Conservation (phyloP, 306 rosid genomes). For the Acacia crassicarpa region DNA sequence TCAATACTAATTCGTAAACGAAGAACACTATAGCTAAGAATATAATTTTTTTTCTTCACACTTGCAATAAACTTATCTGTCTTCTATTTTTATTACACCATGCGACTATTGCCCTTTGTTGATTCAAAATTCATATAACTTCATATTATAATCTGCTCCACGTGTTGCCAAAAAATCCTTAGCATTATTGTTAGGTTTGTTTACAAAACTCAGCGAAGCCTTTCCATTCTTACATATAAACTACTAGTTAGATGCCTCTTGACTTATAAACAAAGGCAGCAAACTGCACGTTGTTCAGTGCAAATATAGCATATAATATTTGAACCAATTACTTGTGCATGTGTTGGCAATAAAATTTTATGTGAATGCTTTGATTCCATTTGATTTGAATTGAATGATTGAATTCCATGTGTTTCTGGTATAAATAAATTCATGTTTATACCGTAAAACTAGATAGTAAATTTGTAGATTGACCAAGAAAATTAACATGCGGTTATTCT, state of each 20-base stretch:
- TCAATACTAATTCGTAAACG: not conserved
- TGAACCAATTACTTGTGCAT: not conserved
- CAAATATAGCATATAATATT: not conserved
- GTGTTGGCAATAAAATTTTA: not conserved
- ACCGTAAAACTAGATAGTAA: not conserved
- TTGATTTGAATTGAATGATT: slow-evolving; percentile 1
- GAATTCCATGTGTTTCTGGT: not conserved
- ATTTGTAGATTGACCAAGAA: not conserved
- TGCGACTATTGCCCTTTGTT: not conserved
- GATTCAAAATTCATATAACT: not conserved
- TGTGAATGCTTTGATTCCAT: not conserved
- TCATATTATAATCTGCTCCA: slow-evolving; percentile 3
- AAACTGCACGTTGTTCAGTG: not conserved
- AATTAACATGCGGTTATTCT: not conserved
- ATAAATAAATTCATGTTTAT: not conserved
- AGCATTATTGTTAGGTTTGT: not conserved
- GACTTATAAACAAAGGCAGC: not conserved
- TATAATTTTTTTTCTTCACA: not conserved
- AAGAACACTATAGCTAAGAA: not conserved
- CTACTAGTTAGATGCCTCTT: not conserved
- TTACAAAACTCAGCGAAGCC: not conserved
- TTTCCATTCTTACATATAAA: not conserved
- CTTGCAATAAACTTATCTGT: not conserved
- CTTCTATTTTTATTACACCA: not conserved
- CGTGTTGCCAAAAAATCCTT: not conserved